A percentile compares a stretch with the other conserved stretches of the same genome.
These are phyloP conservation scores for Heliamphora exappendiculata DNA, from an alignment of 148 eudicot species.

Conservation along the genomic window DNA sequence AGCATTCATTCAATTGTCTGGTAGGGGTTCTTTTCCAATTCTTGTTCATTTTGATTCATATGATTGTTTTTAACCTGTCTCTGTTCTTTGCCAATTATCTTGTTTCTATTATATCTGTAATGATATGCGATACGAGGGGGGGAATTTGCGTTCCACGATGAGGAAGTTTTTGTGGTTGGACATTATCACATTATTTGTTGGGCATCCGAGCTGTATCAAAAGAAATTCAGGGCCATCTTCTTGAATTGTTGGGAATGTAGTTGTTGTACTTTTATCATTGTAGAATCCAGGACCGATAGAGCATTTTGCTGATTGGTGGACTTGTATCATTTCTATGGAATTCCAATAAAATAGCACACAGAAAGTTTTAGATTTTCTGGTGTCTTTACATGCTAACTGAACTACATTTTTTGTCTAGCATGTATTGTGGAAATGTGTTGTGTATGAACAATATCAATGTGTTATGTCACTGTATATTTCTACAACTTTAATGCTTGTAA, in stretches of 20 bases:
- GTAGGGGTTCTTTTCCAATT: conserved; percentile 36
- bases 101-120: conserved; percentile 30
- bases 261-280: conserved; percentile 55
- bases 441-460: background rate
- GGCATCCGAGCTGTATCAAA: conserved; percentile 36
- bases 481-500: background rate
- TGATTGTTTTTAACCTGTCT: conserved; percentile 37
- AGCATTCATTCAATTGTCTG: conserved; percentile 18
- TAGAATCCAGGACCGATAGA: conserved; percentile 49
- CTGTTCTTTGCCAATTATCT: conserved; percentile 27
- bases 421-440: background rate
- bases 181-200: conserved; percentile 17
- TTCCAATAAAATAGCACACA: conserved; percentile 32
- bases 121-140: conserved; percentile 34
- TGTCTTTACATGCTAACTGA: background rate
- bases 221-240: conserved; percentile 23
- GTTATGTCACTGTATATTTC: background rate
- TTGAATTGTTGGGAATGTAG: conserved; percentile 31
- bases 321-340: conserved; percentile 31
- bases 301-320: conserved; percentile 35
- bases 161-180: conserved; percentile 33
- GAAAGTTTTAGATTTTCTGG: conserved; percentile 1
- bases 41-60: conserved; percentile 47
- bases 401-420: background rate
- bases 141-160: conserved; percentile 22